Base-by-base conservation (phyloP, 139 green algal genomes). In the Coelastrella sp. region DNA sequence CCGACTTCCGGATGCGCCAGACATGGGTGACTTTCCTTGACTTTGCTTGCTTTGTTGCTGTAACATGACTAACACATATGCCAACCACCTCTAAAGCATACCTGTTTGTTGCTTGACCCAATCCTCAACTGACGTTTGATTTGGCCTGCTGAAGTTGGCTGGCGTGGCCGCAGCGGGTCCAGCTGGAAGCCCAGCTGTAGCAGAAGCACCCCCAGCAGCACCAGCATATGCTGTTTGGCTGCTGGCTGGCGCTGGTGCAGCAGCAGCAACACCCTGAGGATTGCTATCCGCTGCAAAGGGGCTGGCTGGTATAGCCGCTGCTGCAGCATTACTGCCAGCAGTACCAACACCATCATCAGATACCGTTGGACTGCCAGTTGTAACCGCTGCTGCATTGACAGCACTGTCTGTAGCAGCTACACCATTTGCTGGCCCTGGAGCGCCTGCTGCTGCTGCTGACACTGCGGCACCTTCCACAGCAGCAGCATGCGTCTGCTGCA, bases 71-170 rank as follows among this genome's bases (percentile, higher is more conserved):
- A 32, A 19, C 19, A 78, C 3, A 78, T 23, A 47, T 47, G 32
- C 32, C 32, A 47, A 47, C 32, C 32, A 47, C 32, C 32, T 47
- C 32, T 1, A 47, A 47, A 47, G 3, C 74, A n/a, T 68, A 84
- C 73, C 85, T 84, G 73, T 80, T 56, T 90, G 85, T 77, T 90
- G 73, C 85, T 61, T 64, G 19, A 84, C 5, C 85, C 85, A 83
- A 2, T 73, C 58, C 57, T 22, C 85, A 19, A 80, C 83, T 76
- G 16, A 22, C 16, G 7, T 47, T 23, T 71, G 64, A 11, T 14
- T 14, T 14, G 16, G 16, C 64, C 16, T 71, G 64, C 64, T 2
- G 4, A 20, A 11, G 13, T 14, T 71, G 11, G 16, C 64, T 20
- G 16, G 11, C 16, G 3, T 71, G 13, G 64, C 16, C 16, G 3